phyloP scores from a whole-genome alignment of 768 basidiomycete genomes.

The Phallus indusiatus region DNA sequence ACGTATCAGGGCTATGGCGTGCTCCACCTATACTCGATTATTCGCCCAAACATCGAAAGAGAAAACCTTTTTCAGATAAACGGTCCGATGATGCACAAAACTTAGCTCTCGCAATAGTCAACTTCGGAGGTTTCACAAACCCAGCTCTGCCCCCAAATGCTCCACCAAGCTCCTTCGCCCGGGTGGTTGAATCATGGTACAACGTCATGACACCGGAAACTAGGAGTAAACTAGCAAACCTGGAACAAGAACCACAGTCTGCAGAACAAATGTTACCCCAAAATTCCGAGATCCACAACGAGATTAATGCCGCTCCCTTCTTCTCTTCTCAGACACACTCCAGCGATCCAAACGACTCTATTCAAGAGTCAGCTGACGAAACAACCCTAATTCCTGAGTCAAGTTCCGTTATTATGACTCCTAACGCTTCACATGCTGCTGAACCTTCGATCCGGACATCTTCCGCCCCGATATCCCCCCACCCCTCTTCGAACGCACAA shows the following conservation, averaged over 20 bases:
- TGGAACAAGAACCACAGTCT: background rate
- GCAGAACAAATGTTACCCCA: background rate
- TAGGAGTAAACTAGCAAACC: background rate
- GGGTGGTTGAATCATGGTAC: background rate
- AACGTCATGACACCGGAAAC: background rate
- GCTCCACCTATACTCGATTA: background rate
- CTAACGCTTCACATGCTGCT: background rate
- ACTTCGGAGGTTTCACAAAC: slow-evolving; percentile 1
- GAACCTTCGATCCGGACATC: background rate
- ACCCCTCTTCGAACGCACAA: background rate
- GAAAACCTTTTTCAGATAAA: background rate
- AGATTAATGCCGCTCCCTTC: too few species aligned
- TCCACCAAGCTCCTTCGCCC: background rate
- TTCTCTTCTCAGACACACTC: too few species aligned
- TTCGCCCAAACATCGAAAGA: background rate
- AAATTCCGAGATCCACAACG: background rate
- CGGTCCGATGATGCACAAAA: background rate
- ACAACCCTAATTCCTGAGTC: background rate
- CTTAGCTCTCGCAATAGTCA: background rate
- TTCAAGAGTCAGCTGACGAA: background rate
- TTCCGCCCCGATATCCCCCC: background rate
- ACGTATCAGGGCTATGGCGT: background rate
- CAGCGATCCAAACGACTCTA: background rate
- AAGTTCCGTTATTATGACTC: background rate
- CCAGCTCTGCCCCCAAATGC: background rate